Base-by-base conservation (phyloP, 2,329 filamentous ascomycete genomes). In the Colletotrichum coccodes region DNA sequence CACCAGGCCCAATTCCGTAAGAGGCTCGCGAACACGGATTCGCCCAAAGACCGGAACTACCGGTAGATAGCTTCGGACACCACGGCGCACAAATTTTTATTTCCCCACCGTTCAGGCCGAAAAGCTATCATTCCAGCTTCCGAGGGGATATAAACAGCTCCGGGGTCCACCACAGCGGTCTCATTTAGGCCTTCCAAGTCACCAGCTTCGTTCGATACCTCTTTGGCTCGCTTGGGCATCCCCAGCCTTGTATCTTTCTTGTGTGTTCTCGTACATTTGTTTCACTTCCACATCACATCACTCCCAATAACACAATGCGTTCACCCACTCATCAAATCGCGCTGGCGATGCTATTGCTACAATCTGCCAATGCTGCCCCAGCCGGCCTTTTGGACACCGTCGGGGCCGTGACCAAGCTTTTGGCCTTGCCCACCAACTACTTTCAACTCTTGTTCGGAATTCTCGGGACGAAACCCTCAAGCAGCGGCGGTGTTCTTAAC, bases 361-460 rank as follows among this genome's bases (percentile, higher is more conserved):
- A 49, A 1, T 54, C 54, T 6, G 40, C 53, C 16, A 34, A 60
- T 21, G 60, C 60, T 28, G 65, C 65, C 3, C 65, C 65, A 6
- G 40, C 53, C 21, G 60, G 60, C 18, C 65, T 68, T 16, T 53
- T 68, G 34, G 65, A 68, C 44, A 14, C 28, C 14, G 34, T 64
- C 30, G 23, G 30, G 7, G 60, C 26, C 16, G 40, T 54, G 7
- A 49, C 60, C 7, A 40, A 65, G 26, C 53, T 59, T 3, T 11
- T 65, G n/a, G 14, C 59, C 40, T 61, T 68, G 12, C 65, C 65
- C 7, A 26, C 47, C n/a, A 40, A 60, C 47, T 68, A 68, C 18
- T 53, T 47, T 5, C 40, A 58, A 3, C 26, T 40, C 26, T 32
- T 68, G 26, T 40, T 53, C 32, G 40, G 54, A 2, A 6, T 68